These are phyloP conservation scores for Pelargonium australe DNA, from an alignment of 441 rosid species.

Conservation along the genomic window DNA sequence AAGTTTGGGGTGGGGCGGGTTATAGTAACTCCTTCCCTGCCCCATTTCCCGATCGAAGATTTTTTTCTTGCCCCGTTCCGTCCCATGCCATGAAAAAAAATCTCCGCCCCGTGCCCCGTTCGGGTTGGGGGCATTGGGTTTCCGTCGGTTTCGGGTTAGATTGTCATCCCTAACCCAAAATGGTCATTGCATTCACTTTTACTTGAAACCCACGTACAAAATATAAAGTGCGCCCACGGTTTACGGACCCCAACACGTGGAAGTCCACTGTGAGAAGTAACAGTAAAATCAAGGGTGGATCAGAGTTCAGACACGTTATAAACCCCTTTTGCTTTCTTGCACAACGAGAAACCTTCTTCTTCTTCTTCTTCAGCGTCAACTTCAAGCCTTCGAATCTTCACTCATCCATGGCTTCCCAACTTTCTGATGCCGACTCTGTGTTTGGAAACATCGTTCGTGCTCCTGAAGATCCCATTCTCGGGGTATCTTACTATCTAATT, in stretches of 20 bases:
- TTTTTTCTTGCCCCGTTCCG: no score
- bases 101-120: no score
- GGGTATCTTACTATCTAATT: not conserved
- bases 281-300: no score
- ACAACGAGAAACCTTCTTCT: not conserved
- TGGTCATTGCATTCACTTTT: not conserved
- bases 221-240: not conserved
- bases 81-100: no score
- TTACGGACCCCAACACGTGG: not conserved
- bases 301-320: not conserved
- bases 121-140: no score
- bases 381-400: not conserved
- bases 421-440: not conserved
- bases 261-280: not conserved
- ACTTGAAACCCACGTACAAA: not conserved
- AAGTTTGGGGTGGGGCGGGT: no score
- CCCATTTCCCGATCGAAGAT: no score
- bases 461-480: slow-evolving; percentile 10
- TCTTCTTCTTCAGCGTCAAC: not conserved
- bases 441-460: not conserved
- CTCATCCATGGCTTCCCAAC: slow-evolving; percentile 2
- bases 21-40: no score
- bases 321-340: not conserved
- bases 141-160: no score
- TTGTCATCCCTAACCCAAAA: no score